Base-by-base conservation (phyloP, 139 green algal species). In the Micractinium sp. region DNA sequence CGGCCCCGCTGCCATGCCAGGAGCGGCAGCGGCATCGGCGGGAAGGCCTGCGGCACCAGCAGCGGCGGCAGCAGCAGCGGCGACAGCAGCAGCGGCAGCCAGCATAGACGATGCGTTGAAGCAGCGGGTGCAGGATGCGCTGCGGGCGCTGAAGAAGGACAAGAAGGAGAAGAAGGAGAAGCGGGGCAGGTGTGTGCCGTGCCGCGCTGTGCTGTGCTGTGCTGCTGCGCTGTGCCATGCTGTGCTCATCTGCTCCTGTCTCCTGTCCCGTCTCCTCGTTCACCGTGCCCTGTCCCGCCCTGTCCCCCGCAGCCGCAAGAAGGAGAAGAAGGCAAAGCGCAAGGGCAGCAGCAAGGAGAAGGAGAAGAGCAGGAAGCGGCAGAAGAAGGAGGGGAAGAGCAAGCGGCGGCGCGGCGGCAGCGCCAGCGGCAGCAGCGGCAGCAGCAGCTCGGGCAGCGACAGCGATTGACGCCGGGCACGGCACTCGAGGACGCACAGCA, bases 131-230 rank as follows among this genome's bases (percentile, higher is more conserved):
- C 41, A 91, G 84, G 89, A 88, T 35, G 89, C 89, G 31, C 74
- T 92, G 63, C 76, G 85, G 47, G 82, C 83, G 36, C 67, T 91
- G 31, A 78, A 67, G 23, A 74, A 80, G 73, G 41, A 61, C 53
- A 88, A 82, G 35, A 91, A 93, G 74, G 69, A 77, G 47, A 86
- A 82, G 39, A 93, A 88, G 69, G 73, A 61, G 38, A 93, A 93
- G 77, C 66, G 88, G 13, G 78, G 75, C 85, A 89, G 85, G 85
- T 81, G 84, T 87, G 35, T 13, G 31, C 69, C 15, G 41, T 36
- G 47, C 79, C 2, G 79, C 29, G 25, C 14, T 71, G 67, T 27
- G 39, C 16, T 53, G 81, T 5, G 23, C 12, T 47, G 56, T 53
- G 35, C 16, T 75, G 80, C 35, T 29, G 53, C 25, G 31, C 63